phyloP scores from a whole-genome alignment of 2,329 filamentous ascomycete species.

The Calonectria hongkongensis region DNA sequence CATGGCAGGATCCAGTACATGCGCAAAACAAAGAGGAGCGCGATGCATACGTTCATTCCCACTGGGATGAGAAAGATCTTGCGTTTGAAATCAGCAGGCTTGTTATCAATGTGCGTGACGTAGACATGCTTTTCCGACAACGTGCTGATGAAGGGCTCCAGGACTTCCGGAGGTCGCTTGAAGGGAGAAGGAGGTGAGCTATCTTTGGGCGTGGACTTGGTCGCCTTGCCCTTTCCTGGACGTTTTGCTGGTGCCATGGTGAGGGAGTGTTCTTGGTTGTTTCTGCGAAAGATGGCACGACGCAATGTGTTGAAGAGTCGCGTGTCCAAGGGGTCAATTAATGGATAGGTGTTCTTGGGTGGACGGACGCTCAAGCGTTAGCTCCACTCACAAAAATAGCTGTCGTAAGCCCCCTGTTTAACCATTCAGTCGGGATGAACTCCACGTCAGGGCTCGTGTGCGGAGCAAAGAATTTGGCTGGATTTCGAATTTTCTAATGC shows the following conservation, averaged over 20 bases:
- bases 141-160: constrained; percentile 79
- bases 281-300: constrained; percentile 15
- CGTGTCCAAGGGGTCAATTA: constrained; percentile 38
- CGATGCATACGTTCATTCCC: constrained; percentile 82
- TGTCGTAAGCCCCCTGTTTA: constrained; percentile 33
- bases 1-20: constrained; percentile 81
- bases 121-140: constrained; percentile 85
- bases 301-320: constrained; percentile 35
- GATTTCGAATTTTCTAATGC: not conserved
- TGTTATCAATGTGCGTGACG: constrained; percentile 87
- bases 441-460: not conserved
- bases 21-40: constrained; percentile 79
- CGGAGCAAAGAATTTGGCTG: too few relatives aligned
- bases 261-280: not conserved
- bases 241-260: constrained; percentile 60
- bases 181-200: constrained; percentile 78
- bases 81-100: constrained; percentile 82
- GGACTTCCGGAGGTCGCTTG: constrained; percentile 76
- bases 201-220: constrained; percentile 53
- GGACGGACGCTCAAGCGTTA: constrained; percentile 18
- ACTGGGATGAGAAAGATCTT: constrained; percentile 89
- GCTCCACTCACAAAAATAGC: constrained; percentile 42
- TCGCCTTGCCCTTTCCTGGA: constrained; percentile 56
- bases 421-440: constrained; percentile 15
- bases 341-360: constrained; percentile 50